Conservation (phyloP, 371 early-diverging fungal species). For the Dentiscutata heterogama region DNA sequence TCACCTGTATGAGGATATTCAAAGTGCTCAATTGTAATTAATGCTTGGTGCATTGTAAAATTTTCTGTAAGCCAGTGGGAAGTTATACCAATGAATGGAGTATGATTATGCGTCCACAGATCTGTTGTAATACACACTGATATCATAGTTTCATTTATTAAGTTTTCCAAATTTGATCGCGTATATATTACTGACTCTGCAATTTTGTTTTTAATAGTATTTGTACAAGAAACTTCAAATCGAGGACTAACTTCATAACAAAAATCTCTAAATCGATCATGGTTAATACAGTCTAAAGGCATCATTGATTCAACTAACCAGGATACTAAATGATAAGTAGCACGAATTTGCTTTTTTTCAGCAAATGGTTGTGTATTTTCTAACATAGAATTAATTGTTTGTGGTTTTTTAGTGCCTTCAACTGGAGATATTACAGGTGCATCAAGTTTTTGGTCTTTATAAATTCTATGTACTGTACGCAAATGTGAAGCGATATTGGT, state of each 20-base stretch:
- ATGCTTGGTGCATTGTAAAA: too few species aligned
- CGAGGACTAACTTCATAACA: too few species aligned
- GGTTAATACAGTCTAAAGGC: too few species aligned
- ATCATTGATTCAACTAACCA: too few species aligned
- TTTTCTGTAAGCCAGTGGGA: background rate
- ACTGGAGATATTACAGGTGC: background rate
- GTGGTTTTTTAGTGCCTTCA: background rate
- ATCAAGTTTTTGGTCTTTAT: background rate
- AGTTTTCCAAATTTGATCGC: background rate
- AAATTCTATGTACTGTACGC: too few species aligned
- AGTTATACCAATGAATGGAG: conserved; percentile 1
- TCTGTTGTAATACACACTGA: background rate
- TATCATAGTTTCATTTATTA: background rate
- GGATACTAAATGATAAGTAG: too few species aligned
- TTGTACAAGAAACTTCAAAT: too few species aligned
- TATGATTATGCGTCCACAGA: background rate
- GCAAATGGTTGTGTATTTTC: background rate
- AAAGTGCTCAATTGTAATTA: too few species aligned
- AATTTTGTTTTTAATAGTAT: too few species aligned
- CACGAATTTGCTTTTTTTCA: too few species aligned
- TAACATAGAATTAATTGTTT: background rate
- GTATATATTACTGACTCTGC: background rate
- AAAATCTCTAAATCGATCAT: too few species aligned
- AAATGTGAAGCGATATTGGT: background rate
- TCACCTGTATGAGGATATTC: too few species aligned